A percentile compares a stretch with the other conserved stretches of the same genome.
Evolutionary conservation across 441 rosid genomes (phyloP).

Genomic region (Gossypium lobatum): DNA sequence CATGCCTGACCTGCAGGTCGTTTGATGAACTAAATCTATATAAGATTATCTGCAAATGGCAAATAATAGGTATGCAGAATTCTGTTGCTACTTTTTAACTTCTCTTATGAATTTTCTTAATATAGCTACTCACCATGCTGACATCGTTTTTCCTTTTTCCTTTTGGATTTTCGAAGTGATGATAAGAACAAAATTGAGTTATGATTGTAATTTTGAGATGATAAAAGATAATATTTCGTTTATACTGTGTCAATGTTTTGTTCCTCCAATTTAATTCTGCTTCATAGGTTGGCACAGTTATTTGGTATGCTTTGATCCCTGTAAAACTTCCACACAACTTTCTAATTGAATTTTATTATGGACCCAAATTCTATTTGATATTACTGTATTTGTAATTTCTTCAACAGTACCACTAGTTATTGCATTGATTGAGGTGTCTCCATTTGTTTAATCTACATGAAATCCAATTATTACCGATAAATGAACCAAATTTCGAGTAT

Average conservation of each 20-base stretch:
- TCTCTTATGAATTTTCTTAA: conserved; percentile 1
- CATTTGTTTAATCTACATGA: not conserved
- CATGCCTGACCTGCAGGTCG: conserved; percentile 48
- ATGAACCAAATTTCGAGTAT: no score
- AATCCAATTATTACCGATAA: no score
- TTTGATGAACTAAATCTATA: conserved; percentile 23
- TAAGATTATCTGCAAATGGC: conserved; percentile 35
- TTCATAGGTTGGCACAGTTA: not conserved
- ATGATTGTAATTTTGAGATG: conserved; percentile 13
- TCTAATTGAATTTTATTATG: not conserved
- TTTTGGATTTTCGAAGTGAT: not conserved
- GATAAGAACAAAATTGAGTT: not conserved
- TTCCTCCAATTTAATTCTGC: not conserved
- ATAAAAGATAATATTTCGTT: not conserved
- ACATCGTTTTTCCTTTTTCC: not conserved
- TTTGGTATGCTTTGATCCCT: not conserved
- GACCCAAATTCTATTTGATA: not conserved
- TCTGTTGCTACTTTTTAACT: conserved; percentile 6
- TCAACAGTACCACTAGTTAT: not conserved
- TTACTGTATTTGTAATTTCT: not conserved
- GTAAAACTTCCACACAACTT: not conserved
- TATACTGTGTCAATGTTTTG: not conserved
- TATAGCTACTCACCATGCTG: not conserved
- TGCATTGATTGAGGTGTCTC: not conserved
- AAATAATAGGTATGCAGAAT: conserved; percentile 35